Evolutionary conservation across 1,284 basidiomycete species (phyloP), one percentile per base, ranked within the genome.

Genomic region (Sanghuangporus weigelae): DNA sequence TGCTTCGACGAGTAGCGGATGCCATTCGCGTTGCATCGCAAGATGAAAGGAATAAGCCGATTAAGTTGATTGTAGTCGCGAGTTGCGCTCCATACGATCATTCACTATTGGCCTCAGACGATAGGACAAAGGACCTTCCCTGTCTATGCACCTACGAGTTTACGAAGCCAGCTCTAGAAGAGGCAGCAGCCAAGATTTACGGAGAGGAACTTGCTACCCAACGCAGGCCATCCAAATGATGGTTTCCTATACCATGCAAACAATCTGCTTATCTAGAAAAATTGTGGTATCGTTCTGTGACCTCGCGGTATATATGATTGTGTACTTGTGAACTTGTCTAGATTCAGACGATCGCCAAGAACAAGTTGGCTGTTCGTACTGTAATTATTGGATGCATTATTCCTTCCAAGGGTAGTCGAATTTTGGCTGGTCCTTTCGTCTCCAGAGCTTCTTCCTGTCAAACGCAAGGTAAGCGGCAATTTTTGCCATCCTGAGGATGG

Each of bases 361-460:
- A 31, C 26, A 31, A 3, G 26, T 31, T 31, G 26, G 26, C 26
- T 31, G 26, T 3, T 31, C 26, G 3, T 31, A 31, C 26, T 31
- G 26, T 31, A 4, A 46, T n/a, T 46, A n/a, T 31, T 31, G 31
- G 11, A 8, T 54, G 14, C 38, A 36, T 31, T 31, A 89, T 76
- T 95, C 94, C 73, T 89, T 89, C 77, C 84, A 95, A 6, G 94
- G 93, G 73, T 95, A 96, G 8, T 86, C 83, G 50, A 96, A 90
- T 76, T 93, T 93, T 50, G 85, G 83, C 71, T 89, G 86, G 71
- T 94, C 92, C 75, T 90, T 95, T 64, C 92, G 85, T 66, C 93
- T 84, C 93, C 93, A 96, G 36, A 95, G 81, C 79, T 95, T 96
- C 73, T 87, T 90, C 84, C 92, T 95, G 71, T 26, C 67, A n/a